Evolutionary conservation across 108 stramenopile species (phyloP), one percentile per base, ranked within the genome.

Genomic region (Skeletonema tropicum): DNA sequence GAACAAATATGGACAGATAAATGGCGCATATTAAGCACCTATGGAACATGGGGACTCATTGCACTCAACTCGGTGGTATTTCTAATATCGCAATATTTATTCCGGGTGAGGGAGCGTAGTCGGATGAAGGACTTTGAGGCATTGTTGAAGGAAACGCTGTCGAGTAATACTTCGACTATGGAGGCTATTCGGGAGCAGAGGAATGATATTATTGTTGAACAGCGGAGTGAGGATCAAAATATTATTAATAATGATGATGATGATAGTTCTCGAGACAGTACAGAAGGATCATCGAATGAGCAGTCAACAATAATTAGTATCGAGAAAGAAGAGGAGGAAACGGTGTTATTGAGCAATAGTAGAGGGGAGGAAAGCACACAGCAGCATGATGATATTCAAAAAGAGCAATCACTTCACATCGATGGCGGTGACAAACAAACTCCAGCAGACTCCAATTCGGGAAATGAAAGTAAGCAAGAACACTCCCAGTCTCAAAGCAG

Each of bases 1-100:
- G 89, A 89, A 57, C 86, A 89, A 62, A 71, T 89, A 25, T 89
- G 89, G 89, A 86, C 85, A 71, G 89, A 89, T 57, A 78, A 84
- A 63, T 89, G 89, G 89, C 60, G 89, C 6, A 65, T 89, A 5
- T 62, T 86, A 45, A 82, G 84, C 21, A 89, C 89, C 0, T 89
- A 77, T 60, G 71, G 76, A 0, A 89, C 89, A 1, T 89, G 89
- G 89, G 21, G 70, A 21, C 66, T 89, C 66, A 87, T 89, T 66
- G 79, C 60, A 31, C 55, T 89, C 25, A 89, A 89, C 60, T 74
- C 77, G 11, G 39, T 79, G 26, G 85, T 87, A 11, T 89, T 89
- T 71, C 64, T 89, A 45, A 75, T 57, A 30, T 68, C 68, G 21
- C 88, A 89, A 73, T 85, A 80, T 49, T 79, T 83, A 66, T 61